Evolutionary conservation across 768 basidiomycete species (phyloP).

Genomic region (Pleurotus citrinopileatus): DNA sequence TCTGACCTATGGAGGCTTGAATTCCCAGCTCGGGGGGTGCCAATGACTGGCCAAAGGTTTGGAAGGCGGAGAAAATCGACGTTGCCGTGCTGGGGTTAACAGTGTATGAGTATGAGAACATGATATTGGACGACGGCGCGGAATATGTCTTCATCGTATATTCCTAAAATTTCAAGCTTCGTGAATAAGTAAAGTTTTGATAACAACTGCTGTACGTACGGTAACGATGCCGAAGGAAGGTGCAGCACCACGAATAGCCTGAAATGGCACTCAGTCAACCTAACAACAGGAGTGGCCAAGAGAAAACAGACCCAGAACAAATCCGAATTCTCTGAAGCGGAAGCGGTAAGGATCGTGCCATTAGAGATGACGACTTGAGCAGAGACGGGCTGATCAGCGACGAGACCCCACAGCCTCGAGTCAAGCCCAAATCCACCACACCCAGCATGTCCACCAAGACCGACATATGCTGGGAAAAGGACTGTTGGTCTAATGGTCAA

Average conservation of each 20-base stretch:
- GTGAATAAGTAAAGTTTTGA: no score
- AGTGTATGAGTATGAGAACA: slow-evolving; percentile 37
- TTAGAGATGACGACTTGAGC: slow-evolving; percentile 30
- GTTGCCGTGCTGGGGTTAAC: slow-evolving; percentile 30
- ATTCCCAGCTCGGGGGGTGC: slow-evolving; percentile 32
- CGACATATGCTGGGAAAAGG: slow-evolving; percentile 32
- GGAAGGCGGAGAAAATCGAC: slow-evolving; percentile 29
- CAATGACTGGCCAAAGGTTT: slow-evolving; percentile 29
- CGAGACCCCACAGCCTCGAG: slow-evolving; percentile 48
- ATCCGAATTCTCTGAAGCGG: slow-evolving; percentile 34
- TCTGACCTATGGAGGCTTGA: slow-evolving; percentile 16
- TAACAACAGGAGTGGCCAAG: neutral
- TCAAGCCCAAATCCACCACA: slow-evolving; percentile 51
- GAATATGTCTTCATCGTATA: slow-evolving; percentile 25
- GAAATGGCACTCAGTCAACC: neutral
- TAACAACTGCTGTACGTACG: slow-evolving; percentile 17
- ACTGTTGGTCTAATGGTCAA: neutral
- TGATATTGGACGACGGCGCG: slow-evolving; percentile 34
- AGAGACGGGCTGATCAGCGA: slow-evolving; percentile 42
- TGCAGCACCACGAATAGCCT: slow-evolving; percentile 40
- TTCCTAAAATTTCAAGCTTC: neutral
- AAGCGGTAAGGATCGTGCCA: slow-evolving; percentile 32
- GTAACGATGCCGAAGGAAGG: slow-evolving; percentile 42
- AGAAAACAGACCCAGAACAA: slow-evolving; percentile 46
- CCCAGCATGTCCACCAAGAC: slow-evolving; percentile 51